Percentiles rank a stretch among this genome's conserved stretches.
Evolutionary conservation across 2,329 filamentous ascomycete species (phyloP).

Genomic region (Simplicillium sp.): DNA sequence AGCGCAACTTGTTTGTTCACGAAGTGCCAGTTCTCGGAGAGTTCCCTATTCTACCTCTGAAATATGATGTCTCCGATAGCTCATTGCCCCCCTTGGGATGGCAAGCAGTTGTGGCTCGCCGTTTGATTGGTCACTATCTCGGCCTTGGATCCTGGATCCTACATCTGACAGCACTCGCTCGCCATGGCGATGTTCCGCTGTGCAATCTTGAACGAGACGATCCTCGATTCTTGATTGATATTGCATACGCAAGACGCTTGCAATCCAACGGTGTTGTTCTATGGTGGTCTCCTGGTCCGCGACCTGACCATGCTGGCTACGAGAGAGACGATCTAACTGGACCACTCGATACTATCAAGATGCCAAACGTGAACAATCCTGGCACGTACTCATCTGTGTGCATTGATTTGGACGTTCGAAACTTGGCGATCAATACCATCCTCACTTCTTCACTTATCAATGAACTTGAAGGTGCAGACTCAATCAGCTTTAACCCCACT

Average conservation of each 20-base stretch:
- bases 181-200: slow-evolving; percentile 88
- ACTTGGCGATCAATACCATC: slow-evolving; percentile 95
- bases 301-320: slow-evolving; percentile 91
- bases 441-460: slow-evolving; percentile 94
- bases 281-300: slow-evolving; percentile 87
- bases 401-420: slow-evolving; percentile 88
- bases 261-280: slow-evolving; percentile 88
- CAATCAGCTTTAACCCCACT: slow-evolving; percentile 65
- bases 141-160: slow-evolving; percentile 88
- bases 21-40: slow-evolving; percentile 78
- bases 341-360: slow-evolving; percentile 74
- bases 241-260: slow-evolving; percentile 83
- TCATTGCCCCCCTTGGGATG: slow-evolving; percentile 86
- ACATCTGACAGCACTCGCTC: slow-evolving; percentile 76
- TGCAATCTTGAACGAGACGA: slow-evolving; percentile 95
- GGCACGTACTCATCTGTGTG: slow-evolving; percentile 94
- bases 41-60: slow-evolving; percentile 73
- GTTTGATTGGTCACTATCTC: slow-evolving; percentile 82
- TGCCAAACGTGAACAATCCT: slow-evolving; percentile 88
- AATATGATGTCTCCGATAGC: slow-evolving; percentile 74
- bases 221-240: slow-evolving; percentile 87
- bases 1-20: slow-evolving; percentile 69
- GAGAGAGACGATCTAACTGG: slow-evolving; percentile 85
- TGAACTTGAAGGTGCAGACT: slow-evolving; percentile 84
- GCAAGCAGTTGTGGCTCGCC: slow-evolving; percentile 81